Base-by-base conservation (phyloP, 176 grass and related monocot genomes). In the Carex littledalei region DNA sequence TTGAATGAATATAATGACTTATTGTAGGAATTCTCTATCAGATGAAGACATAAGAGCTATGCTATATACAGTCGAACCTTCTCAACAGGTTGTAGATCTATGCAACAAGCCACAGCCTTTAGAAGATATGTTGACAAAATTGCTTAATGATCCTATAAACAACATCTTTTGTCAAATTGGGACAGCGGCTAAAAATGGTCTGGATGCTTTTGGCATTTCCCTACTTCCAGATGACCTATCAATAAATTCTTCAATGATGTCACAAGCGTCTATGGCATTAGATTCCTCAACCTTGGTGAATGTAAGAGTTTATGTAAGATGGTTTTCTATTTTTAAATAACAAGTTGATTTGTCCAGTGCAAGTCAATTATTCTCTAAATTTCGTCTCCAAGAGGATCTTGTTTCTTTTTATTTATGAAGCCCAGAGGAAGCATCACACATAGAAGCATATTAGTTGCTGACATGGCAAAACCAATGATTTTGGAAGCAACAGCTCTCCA, bases 401-500 rank as follows among this genome's bases (percentile, higher is more conserved):
- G 21, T 81, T 78, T 81, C 34, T 64, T 81, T 81, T 49, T 63
- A 8, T 81, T 81, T 49, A 59, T 87, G 37, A 89, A 92, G 90
- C 62, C 2, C 81, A 71, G 43, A 84, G 74, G 47, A 29, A 75
- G 35, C 72, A 24, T 67, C 24, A 9, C 64, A 29, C 52, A 83
- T 37, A 85, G 57, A 32, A 85, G 63, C 22, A 70, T 35, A n/a
- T 43, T 72, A 63, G 54, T 11, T 24, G 17, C 26, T 32, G 88
- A 79, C 16, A 62, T 61, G 6, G 83, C 74, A 57, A 76, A 50
- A 31, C 24, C 45, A 31, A 24, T 47, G 4, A 39, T 63, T 49
- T 84, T 63, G 12, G 89, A 93, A 67, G 83, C 81, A 63, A 55
- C 84, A 69, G 91, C 86, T 70, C 89, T 95, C 0, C 83, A 78